phyloP scores from a whole-genome alignment of 352 stramenopile species.

The Phytophthora rubi region DNA sequence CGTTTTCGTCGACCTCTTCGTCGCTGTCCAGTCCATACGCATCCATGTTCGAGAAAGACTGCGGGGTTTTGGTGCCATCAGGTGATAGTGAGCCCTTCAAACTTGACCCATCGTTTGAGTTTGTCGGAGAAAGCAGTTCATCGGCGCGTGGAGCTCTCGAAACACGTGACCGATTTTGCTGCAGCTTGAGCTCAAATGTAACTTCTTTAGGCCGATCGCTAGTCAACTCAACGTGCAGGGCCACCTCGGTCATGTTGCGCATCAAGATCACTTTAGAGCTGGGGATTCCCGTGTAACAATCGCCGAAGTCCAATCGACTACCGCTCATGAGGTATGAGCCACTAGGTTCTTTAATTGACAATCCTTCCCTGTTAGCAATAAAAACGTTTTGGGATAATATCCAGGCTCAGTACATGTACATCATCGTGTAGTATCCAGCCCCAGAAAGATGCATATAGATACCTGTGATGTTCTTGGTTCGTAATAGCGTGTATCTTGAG shows the following conservation, averaged over 20 bases:
- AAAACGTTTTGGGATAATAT: neutral
- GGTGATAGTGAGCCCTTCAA: conserved; percentile 71
- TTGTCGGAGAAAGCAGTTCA: conserved; percentile 71
- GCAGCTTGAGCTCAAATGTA: conserved; percentile 87
- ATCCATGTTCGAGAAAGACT: conserved; percentile 67
- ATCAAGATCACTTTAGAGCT: conserved; percentile 86
- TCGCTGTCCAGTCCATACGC: conserved; percentile 80
- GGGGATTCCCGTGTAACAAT: conserved; percentile 86
- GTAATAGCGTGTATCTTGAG: conserved; percentile 87
- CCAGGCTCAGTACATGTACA: neutral
- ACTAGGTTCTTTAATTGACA: conserved; percentile 87
- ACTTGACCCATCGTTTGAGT: conserved; percentile 79
- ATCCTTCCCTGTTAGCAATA: conserved; percentile 60
- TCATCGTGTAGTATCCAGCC: neutral
- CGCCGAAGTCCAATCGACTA: conserved; percentile 88
- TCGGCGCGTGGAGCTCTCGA: conserved; percentile 62
- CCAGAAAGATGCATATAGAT: neutral
- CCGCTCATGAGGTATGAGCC: conserved; percentile 88
- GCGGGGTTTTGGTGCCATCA: conserved; percentile 56
- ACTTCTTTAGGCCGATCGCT: conserved; percentile 90
- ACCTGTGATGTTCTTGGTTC: conserved; percentile 91
- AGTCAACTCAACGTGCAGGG: conserved; percentile 85
- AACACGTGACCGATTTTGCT: conserved; percentile 75
- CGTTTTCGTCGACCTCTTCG: conserved; percentile 87
- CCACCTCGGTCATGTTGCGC: conserved; percentile 85